Percentiles rank a stretch among this genome's conserved stretches.
phyloP scores from a whole-genome alignment of 768 basidiomycete genomes.

The Leccinum aurantiacum region DNA sequence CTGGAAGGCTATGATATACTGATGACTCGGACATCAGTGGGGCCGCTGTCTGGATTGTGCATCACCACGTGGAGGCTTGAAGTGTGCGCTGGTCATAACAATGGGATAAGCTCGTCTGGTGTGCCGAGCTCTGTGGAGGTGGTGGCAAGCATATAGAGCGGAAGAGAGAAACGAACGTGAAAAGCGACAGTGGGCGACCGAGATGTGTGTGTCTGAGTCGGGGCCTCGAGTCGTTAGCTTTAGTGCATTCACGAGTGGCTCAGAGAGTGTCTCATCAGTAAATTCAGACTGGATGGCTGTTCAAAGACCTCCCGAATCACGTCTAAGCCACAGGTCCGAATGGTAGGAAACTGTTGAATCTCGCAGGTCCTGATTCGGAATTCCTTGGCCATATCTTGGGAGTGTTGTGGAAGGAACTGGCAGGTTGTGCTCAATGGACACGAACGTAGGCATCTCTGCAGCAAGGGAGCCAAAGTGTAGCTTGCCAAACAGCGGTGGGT shows the following conservation, averaged over 20 bases:
- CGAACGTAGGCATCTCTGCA: conserved; percentile 63
- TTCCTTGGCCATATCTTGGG: conserved; percentile 47
- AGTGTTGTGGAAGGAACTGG: conserved; percentile 43
- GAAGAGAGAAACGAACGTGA: too few relatives aligned
- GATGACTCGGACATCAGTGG: too few relatives aligned
- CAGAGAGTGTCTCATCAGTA: conserved; percentile 51
- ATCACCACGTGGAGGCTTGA: too few relatives aligned
- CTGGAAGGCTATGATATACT: too few relatives aligned
- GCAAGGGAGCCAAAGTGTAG: conserved; percentile 65
- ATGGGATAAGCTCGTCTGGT: too few relatives aligned
- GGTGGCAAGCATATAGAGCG: too few relatives aligned
- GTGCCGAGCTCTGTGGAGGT: too few relatives aligned
- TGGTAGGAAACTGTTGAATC: conserved; percentile 65
- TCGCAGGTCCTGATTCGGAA: conserved; percentile 63
- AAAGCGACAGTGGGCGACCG: too few relatives aligned
- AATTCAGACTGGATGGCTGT: conserved; percentile 50
- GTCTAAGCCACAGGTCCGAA: conserved; percentile 49
- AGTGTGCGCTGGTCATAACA: too few relatives aligned
- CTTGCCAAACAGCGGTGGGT: conserved; percentile 47
- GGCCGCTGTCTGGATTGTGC: too few relatives aligned
- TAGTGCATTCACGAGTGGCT: conserved; percentile 64
- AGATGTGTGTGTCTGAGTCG: too few relatives aligned
- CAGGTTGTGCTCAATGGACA: conserved; percentile 65
- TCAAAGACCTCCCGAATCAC: conserved; percentile 70
- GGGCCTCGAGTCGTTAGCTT: conserved; percentile 54